Base-by-base conservation (phyloP, 202 grass and related monocot species). In the Setaria italica region DNA sequence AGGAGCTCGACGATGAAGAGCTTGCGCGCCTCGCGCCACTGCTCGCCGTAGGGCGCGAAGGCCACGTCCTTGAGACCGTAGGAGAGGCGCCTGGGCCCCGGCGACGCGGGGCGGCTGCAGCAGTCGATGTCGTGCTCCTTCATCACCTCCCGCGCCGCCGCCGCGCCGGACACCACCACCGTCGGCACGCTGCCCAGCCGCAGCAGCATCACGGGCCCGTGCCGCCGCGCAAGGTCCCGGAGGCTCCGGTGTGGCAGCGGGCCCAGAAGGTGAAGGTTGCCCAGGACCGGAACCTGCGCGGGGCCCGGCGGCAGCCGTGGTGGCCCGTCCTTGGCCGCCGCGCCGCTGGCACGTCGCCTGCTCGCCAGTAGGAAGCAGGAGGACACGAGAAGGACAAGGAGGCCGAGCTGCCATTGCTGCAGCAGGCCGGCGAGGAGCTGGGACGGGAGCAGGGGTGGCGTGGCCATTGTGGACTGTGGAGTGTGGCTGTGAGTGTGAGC, bases 221-320 rank as follows among this genome's bases (percentile, higher is more conserved):
- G 69, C 9, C 55, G 57, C 17, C 50, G 60, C n/a, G 87, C 78
- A 8, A 90, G 73, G 62, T 51, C 54, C 0, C 79, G 70, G 19
- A 92, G 71, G 54, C 41, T 67, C 43, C 47, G 80, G 76, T 90
- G 87, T 0, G 74, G 84, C 47, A 74, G 84, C 54, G 70, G 6
- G 21, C 90, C 81, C 8, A 92, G 37, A 67, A 85, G 91, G 70
- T 92, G 87, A 2, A 92, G 84, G 80, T 87, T 87, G 43, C 91
- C 91, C 21, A 90, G 46, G 54, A 92, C 2, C 2, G 84, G 90
- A 7, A 92, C 15, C 54, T 62, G 69, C 46, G 21, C 10, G 0
- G 90, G 86, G 41, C 82, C 71, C 39, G 82, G 80, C 0, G 89
- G 89, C 20, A 84, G 75, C 67, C 25, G 25, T 25, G 25, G 25